phyloP scores from a whole-genome alignment of 345 rosid species.

The Excoecaria agallocha region DNA sequence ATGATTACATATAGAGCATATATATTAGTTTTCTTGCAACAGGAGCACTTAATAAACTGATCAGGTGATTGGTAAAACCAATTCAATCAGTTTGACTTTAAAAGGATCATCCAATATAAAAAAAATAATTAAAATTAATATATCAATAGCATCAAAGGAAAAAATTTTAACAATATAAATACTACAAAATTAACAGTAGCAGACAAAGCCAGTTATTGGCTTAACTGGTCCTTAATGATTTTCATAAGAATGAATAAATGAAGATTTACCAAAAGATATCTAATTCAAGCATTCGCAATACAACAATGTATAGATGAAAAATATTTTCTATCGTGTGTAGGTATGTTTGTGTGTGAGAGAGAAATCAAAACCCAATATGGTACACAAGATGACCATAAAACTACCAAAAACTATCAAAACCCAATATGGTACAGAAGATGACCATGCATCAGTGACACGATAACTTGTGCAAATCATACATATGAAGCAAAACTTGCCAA shows the following conservation, averaged over 20 bases:
- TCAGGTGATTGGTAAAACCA: background rate
- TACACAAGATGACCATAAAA: background rate
- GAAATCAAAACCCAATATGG: background rate
- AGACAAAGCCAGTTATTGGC: background rate
- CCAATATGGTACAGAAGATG: too few relatives aligned
- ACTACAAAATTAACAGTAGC: background rate
- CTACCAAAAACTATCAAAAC: too few relatives aligned
- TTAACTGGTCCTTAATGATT: background rate
- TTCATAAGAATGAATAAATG: background rate
- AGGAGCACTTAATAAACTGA: background rate
- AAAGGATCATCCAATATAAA: background rate
- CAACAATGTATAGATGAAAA: background rate
- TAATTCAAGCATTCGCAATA: background rate
- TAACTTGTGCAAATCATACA: too few relatives aligned
- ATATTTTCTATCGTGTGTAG: background rate
- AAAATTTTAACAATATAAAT: too few relatives aligned
- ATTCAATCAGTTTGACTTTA: background rate
- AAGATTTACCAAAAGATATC: background rate
- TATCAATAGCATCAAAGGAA: too few relatives aligned
- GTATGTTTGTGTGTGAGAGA: background rate
- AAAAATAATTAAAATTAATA: too few relatives aligned
- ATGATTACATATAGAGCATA: background rate
- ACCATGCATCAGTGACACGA: too few relatives aligned
- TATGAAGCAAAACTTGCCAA: too few relatives aligned
- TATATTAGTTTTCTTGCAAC: background rate